Evolutionary conservation across 306 rosid species (phyloP).

Genomic region (Dryas alaskensis): DNA sequence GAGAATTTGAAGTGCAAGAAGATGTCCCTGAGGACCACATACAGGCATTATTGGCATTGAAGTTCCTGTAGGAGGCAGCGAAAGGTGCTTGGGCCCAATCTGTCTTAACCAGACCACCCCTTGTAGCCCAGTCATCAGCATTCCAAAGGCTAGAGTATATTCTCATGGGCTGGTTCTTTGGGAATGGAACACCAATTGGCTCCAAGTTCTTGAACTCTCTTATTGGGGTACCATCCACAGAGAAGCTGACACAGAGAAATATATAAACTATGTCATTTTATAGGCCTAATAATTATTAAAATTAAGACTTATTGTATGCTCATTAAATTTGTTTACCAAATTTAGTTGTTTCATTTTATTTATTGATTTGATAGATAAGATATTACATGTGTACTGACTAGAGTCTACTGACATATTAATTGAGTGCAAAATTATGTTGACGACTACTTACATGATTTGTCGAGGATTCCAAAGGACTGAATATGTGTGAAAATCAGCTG

Average conservation of each 20-base stretch:
- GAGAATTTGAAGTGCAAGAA: constrained; percentile 42
- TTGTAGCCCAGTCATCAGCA: constrained; percentile 85
- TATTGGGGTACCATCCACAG: constrained; percentile 67
- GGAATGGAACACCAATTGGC: constrained; percentile 55
- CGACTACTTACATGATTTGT: constrained; percentile 41
- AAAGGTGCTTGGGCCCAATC: constrained; percentile 74
- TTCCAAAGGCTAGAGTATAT: constrained; percentile 69
- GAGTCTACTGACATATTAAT: background rate
- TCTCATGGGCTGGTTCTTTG: constrained; percentile 65
- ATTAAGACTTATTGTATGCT: background rate
- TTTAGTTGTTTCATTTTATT: too few species aligned
- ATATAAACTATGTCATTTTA: background rate
- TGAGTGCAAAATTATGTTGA: background rate
- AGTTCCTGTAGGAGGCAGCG: constrained; percentile 60
- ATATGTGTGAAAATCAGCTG: constrained; percentile 67
- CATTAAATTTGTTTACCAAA: too few species aligned
- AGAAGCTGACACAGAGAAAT: constrained; percentile 41
- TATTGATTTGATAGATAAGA: too few species aligned
- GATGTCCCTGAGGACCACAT: constrained; percentile 48
- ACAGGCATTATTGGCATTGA: constrained; percentile 51
- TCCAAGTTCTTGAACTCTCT: constrained; percentile 72
- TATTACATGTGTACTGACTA: too few species aligned
- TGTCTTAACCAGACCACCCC: constrained; percentile 71
- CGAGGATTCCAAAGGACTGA: constrained; percentile 68
- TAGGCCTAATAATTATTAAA: background rate